Base-by-base conservation (phyloP, 176 grass and related monocot species). In the Raddia distichophylla region DNA sequence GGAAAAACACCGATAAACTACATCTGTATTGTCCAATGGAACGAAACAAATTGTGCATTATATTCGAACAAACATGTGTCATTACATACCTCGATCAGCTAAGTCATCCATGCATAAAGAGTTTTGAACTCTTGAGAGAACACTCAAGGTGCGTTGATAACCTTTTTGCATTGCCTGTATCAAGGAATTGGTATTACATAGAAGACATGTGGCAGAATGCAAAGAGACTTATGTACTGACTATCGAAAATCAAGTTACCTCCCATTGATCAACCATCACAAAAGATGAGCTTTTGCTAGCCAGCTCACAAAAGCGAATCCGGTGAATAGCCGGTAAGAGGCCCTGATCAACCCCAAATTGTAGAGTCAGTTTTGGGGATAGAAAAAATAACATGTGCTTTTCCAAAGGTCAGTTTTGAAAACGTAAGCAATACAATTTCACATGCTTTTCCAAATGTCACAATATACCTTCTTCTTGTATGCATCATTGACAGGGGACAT, bases 401-500 rank as follows among this genome's bases (percentile, higher is more conserved):
- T 42, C 56, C 32, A 45, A 56, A 34, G 27, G 3, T 89, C 63
- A 80, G 37, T 75, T 45, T 55, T 5, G 7, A 54, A 2, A 64
- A 49, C 13, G 44, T 33, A 7, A 52, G 2, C 0, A 1, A 45
- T 2, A 57, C 6, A 45, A 37, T 63, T 64, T 2, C 11, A 54
- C 64, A n/a, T 10, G 12, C 13, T 58, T 42, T 40, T 42, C 56
- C 32, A 45, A 56, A 34, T 47, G 44, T 4, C 27, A 50, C 0
- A 18, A 2, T 2, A 43, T 72, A 98, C 95, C 90, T 91, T 93
- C 86, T 98, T 98, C 71, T 88, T 93, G 40, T 95, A 98, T 16
- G 92, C 92, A 33, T 98, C 95, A 50, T 93, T 98, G 69, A 91
- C 95, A 11, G 95, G 95, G 47, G 95, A 98, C 87, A 98, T 85